A percentile compares a stretch with the other conserved stretches of the same genome.
Evolutionary conservation across 805 yeast species (phyloP).

Genomic region (Suhomyces sp.): DNA sequence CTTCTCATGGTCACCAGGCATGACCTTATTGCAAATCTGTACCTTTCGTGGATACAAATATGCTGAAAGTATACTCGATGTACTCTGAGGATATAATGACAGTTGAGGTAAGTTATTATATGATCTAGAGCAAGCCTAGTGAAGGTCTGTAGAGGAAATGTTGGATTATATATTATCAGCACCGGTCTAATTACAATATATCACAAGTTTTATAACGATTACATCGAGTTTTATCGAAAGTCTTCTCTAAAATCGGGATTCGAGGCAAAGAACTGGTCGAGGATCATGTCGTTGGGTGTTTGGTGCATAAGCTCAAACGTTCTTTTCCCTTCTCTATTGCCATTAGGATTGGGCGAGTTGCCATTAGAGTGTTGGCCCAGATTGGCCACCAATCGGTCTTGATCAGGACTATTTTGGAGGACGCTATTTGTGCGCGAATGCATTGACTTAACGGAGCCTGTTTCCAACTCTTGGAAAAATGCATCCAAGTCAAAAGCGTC

Average conservation of each 20-base stretch:
- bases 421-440: neutral
- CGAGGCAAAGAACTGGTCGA: slow-evolving; percentile 60
- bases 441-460: slow-evolving; percentile 17
- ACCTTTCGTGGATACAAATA: too few relatives aligned
- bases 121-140: too few relatives aligned
- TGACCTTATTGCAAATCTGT: too few relatives aligned
- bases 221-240: neutral
- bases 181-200: neutral
- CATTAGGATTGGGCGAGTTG: slow-evolving; percentile 15
- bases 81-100: too few relatives aligned
- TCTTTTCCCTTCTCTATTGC: slow-evolving; percentile 47
- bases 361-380: slow-evolving; percentile 4
- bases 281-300: slow-evolving; percentile 61
- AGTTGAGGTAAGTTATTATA: too few relatives aligned
- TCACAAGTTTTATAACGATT: neutral
- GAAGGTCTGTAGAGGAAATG: too few relatives aligned
- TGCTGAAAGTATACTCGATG: too few relatives aligned
- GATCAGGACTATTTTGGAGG: slow-evolving; percentile 1
- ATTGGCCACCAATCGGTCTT: neutral
- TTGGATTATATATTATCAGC: neutral
- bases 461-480: slow-evolving; percentile 49
- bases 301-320: slow-evolving; percentile 61
- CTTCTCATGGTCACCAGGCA: too few relatives aligned
- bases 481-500: slow-evolving; percentile 30
- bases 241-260: neutral